phyloP scores from a whole-genome alignment of 108 stramenopile genomes.

The Nannochloropsis gaditana region DNA sequence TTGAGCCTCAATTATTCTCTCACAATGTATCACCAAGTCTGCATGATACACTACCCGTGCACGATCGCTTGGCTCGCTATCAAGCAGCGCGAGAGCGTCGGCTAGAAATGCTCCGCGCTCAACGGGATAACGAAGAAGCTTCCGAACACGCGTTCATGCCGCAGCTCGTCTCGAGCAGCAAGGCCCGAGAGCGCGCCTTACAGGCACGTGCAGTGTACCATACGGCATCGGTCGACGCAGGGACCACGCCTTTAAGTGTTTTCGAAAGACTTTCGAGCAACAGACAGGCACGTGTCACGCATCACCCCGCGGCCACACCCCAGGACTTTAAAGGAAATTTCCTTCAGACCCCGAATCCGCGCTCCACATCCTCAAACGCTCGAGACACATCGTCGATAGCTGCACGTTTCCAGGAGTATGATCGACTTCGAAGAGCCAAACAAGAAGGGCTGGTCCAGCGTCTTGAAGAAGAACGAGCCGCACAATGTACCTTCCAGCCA shows the following conservation, averaged over 20 bases:
- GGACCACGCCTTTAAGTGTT: neutral
- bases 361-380: neutral
- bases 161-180: neutral
- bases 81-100: neutral
- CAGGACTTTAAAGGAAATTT: neutral
- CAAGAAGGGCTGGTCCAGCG: neutral
- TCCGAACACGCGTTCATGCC: neutral
- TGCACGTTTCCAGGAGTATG: conserved; percentile 1
- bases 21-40: neutral
- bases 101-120: neutral
- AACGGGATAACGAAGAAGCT: neutral
- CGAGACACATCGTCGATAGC: neutral
- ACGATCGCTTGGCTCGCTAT: neutral
- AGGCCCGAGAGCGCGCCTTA: neutral
- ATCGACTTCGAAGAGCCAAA: neutral
- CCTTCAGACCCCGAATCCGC: neutral
- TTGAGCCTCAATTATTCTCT: neutral
- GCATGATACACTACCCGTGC: neutral
- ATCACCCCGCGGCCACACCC: neutral
- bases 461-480: neutral
- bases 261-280: neutral
- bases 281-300: neutral
- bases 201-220: neutral
- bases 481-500: neutral
- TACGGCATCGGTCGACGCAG: neutral